phyloP scores from a whole-genome alignment of 805 yeast species.

The Nakazawaea anatomiae region DNA sequence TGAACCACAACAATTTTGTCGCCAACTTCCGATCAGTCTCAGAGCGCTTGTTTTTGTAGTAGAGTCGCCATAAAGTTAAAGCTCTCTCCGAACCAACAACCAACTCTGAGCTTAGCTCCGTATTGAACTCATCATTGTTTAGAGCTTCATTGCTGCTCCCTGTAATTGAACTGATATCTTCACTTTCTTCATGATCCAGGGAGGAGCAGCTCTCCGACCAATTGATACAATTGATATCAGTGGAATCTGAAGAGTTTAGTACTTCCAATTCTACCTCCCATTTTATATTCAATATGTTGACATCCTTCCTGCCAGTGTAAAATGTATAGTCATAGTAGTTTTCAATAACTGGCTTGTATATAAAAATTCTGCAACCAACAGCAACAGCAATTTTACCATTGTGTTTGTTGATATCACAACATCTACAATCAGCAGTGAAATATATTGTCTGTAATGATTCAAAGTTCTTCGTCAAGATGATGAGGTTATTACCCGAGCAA shows the following conservation, averaged over 20 bases:
- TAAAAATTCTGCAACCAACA: constrained; percentile 32
- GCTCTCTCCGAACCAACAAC: constrained; percentile 49
- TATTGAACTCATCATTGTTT: constrained; percentile 26
- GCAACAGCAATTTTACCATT: constrained; percentile 63
- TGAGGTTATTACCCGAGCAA: constrained; percentile 84
- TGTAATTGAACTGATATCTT: neutral
- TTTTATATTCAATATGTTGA: constrained; percentile 22
- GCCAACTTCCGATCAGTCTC: constrained; percentile 16
- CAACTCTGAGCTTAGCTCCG: constrained; percentile 42
- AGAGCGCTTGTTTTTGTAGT: constrained; percentile 16
- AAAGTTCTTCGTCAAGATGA: constrained; percentile 49
- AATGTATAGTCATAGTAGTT: constrained; percentile 30
- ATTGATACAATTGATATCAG: constrained; percentile 22
- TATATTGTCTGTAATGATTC: constrained; percentile 71
- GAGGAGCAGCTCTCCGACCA: constrained; percentile 30
- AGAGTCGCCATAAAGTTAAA: constrained; percentile 49
- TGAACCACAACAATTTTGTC: constrained; percentile 34
- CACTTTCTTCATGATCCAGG: constrained; percentile 18
- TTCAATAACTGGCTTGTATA: constrained; percentile 55
- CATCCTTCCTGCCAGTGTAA: constrained; percentile 23
- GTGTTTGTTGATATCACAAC: constrained; percentile 55
- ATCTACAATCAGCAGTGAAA: constrained; percentile 56
- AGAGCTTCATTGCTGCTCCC: constrained; percentile 8
- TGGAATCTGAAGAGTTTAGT: constrained; percentile 15
- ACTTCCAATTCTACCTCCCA: constrained; percentile 26